Conservation (phyloP, 441 rosid genomes). For the Corymbia citriodora region DNA sequence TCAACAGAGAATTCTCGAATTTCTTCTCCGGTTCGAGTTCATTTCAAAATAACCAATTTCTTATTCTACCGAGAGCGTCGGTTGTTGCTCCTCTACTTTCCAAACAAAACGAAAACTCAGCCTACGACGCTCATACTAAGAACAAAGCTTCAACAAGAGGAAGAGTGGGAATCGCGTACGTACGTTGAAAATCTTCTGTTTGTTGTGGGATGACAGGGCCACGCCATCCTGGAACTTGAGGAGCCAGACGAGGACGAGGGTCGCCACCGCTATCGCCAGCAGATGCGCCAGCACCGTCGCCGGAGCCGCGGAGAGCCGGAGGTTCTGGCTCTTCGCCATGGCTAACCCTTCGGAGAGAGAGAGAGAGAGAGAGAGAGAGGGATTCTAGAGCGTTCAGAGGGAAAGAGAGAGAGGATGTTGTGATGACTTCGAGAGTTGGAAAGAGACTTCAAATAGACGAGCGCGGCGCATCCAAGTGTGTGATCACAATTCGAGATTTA, state of each 20-base stretch:
- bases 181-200: constrained; percentile 38
- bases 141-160: not conserved
- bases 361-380: not conserved
- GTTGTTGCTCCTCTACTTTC: not conserved
- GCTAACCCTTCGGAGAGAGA: not conserved
- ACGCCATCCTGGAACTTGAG: constrained; percentile 30
- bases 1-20: not conserved
- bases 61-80: not conserved
- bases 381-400: not conserved
- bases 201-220: constrained; percentile 24
- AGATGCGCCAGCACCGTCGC: constrained; percentile 30
- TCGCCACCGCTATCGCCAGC: constrained; percentile 25
- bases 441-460: not conserved
- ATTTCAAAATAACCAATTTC: not conserved
- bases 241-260: constrained; percentile 50
- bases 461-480: not conserved
- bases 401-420: not conserved
- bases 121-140: not conserved
- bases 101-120: not conserved
- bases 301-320: constrained; percentile 28
- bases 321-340: constrained; percentile 25
- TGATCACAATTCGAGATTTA: not conserved
- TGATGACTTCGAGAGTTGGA: not conserved
- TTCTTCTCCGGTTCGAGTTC: not conserved
- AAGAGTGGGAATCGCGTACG: not conserved